Evolutionary conservation across 73 alveolate species (phyloP).

Genomic region (Blepharisma stoltei): DNA sequence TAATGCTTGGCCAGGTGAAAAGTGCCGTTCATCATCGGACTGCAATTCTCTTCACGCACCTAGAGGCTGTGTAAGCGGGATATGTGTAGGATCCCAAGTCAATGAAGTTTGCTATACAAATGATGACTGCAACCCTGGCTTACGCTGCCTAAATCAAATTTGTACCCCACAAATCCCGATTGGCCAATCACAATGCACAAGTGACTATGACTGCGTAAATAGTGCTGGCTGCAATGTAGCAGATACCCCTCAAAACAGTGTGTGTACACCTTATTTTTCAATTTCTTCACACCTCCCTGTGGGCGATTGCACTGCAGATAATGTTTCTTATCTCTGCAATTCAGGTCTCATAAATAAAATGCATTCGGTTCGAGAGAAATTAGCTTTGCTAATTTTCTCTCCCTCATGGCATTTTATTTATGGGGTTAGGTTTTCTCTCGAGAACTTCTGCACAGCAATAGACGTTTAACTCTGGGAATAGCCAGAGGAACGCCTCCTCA

Average conservation of each 20-base stretch:
- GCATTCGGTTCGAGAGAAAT: too few relatives aligned
- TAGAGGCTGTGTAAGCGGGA: not conserved
- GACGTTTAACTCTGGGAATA: too few relatives aligned
- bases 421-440: too few relatives aligned
- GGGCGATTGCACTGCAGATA: not conserved
- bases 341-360: too few relatives aligned
- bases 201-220: constrained; percentile 1
- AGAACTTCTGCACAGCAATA: too few relatives aligned
- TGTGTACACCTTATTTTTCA: constrained; percentile 15
- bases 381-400: too few relatives aligned
- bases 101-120: not conserved
- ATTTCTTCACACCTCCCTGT: not conserved
- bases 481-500: too few relatives aligned
- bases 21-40: not conserved
- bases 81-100: not conserved
- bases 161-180: not conserved
- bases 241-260: not conserved
- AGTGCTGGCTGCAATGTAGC: not conserved
- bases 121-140: constrained; percentile 13
- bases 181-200: not conserved
- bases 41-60: not conserved
- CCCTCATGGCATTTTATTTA: too few relatives aligned
- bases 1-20: constrained; percentile 8
- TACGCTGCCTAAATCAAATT: not conserved
- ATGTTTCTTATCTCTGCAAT: constrained; percentile 2